Evolutionary conservation across 352 stramenopile species (phyloP), one percentile per base, ranked within the genome.

Genomic region (Pythium sp.): DNA sequence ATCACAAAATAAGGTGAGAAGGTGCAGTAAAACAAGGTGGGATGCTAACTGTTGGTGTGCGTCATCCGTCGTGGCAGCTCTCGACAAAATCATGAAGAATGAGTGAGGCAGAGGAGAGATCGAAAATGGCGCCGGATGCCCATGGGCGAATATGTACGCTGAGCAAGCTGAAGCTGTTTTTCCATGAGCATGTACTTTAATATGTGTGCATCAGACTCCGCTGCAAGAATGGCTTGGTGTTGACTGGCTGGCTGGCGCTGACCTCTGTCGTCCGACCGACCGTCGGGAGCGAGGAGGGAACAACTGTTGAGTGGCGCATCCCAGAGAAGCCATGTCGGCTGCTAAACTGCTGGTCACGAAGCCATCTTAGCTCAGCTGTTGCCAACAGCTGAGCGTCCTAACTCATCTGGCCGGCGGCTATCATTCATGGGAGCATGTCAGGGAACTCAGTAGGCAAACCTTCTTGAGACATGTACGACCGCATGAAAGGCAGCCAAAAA

Each of bases 301-400:
- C 55, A 22, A 59, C 54, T 59, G 22, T 14, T 22, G 30, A 24
- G 12, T 7, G 5, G 47, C 55, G 30, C 55, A 61, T 61, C 55
- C 20, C 30, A 46, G 55, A 46, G 55, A 61, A 61, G 55, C 55
- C 55, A 61, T 61, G 55, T 61, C 55, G 30, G 55, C 55, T 60
- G 55, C 30, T 9, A 30, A 61, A 46, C 20, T 20, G 55, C 55
- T 61, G 55, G 28, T 9, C 55, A 46, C 30, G 55, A 61, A 61
- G 55, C 55, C 55, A 61, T 47, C 30, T 60, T 18, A 43, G 53
- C 55, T 60, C 28, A 43, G 53, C 26, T 38, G 26, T 15, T 14
- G 20, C 1, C 18, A 32, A 32, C 30, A 32, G 30, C 30, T 32
- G 30, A 5, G 41, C 41, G 24, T 26, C 24, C 24, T 26, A 26